phyloP scores from a whole-genome alignment of 495 filamentous ascomycete genomes.

The Daldinia bambusicola region DNA sequence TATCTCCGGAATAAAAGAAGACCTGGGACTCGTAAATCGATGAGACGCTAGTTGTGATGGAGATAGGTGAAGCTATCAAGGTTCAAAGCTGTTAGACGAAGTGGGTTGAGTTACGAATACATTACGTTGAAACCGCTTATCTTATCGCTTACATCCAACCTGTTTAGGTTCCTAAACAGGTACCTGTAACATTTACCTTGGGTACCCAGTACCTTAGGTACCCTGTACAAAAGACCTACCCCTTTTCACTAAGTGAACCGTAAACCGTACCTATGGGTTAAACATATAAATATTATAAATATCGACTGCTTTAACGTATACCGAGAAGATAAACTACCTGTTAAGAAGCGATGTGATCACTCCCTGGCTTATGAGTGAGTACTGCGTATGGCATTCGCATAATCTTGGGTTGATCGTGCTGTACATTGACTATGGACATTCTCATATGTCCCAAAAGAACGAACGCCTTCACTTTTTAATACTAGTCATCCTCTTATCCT shows the following conservation, averaged over 20 bases:
- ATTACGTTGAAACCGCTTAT: not conserved
- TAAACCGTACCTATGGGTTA: too few relatives aligned
- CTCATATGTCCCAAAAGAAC: conserved; percentile 12
- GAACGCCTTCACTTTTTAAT: conserved; percentile 40
- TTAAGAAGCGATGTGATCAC: not conserved
- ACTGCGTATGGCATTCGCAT: not conserved
- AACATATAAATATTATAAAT: too few relatives aligned
- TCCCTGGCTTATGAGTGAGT: not conserved
- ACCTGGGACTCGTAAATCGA: not conserved
- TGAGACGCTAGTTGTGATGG: conserved; percentile 6
- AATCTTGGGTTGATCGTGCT: conserved; percentile 13
- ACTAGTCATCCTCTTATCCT: conserved; percentile 28
- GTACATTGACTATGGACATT: conserved; percentile 20
- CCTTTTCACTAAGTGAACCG: too few relatives aligned
- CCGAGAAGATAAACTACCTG: not conserved
- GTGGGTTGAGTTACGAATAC: conserved; percentile 5
- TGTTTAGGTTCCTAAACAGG: not conserved
- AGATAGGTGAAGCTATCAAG: conserved; percentile 8
- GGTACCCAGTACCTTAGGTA: not conserved
- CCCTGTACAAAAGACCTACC: not conserved
- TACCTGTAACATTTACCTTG: not conserved
- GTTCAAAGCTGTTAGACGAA: conserved; percentile 19
- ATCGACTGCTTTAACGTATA: not conserved
- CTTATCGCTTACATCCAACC: not conserved
- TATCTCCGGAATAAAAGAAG: not conserved